Base-by-base conservation (phyloP, 257 asterid species). In the Solanum dulcamara region DNA sequence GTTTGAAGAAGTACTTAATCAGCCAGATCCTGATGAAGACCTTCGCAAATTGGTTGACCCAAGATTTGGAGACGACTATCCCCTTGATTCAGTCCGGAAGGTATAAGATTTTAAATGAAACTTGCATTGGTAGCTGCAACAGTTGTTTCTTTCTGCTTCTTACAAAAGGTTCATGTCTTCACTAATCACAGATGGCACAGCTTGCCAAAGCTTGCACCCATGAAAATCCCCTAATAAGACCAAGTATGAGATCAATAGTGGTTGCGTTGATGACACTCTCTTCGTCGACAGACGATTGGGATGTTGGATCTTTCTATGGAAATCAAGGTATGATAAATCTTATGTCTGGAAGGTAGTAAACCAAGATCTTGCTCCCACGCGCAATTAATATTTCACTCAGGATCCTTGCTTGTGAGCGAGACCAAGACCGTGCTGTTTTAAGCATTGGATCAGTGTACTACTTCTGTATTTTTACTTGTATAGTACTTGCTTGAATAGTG, bases 211-310 rank as follows among this genome's bases (percentile, higher is more conserved):
- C 92, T 77, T 96, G 99, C 92, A 96, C 98, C 3, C 96, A 92
- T 17, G 98, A 96, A 84, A 93, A 89, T 83, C 97, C 99, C 83
- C 94, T 94, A 85, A 91, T 93, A 15, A 92, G 99, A 50, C 98
- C 98, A 9, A 92, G 92, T 83, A 96, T 94, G 98, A 89, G 98
- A 84, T 96, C 99, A 13, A 92, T 94, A 12, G 99, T 94, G 9
- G 99, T 96, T 17, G 98, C 97, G 0, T 81, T 96, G 83, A 96
- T 96, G 99, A 94, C 98, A 5, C 98, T 94, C 12, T 93, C 98
- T 14, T 96, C 99, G 9, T 66, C 97, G 2, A 94, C 98, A 6
- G 99, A 94, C 71, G 97, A 96, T 60, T 94, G 99, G 98, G 99
- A 94, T 67, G 92, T 93, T 13, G 97, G 96, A 60, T 81, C 94